Percentiles rank a stretch among this genome's conserved stretches.
These are phyloP conservation scores for Paramecium octaurelia DNA, from an alignment of 73 alveolate species.

Conservation along the genomic window DNA sequence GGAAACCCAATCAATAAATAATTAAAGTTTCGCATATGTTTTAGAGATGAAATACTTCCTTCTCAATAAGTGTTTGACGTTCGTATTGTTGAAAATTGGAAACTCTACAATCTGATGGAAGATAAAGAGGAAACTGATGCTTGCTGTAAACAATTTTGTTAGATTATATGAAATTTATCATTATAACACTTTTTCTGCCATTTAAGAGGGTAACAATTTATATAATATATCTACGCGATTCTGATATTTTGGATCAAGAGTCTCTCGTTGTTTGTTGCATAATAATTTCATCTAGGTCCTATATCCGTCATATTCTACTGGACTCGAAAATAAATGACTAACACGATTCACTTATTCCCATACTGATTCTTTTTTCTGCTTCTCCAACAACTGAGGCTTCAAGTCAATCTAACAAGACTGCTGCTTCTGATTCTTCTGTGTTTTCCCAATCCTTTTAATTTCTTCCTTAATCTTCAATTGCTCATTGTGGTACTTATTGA, in stretches of 20 bases:
- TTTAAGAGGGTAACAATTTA: neutral
- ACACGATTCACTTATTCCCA: neutral
- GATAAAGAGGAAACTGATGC: neutral
- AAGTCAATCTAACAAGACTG: neutral
- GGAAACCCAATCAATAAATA: neutral
- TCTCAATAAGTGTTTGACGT: neutral
- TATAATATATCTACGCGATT: neutral
- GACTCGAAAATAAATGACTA: neutral
- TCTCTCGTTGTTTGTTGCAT: neutral
- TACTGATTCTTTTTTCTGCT: neutral
- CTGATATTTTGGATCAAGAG: neutral
- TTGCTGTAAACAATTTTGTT: neutral
- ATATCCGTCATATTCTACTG: neutral
- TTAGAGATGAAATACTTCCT: slow-evolving; percentile 6
- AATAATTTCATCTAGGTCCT: neutral
- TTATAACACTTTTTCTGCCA: neutral
- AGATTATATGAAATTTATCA: neutral
- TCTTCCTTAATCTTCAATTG: neutral
- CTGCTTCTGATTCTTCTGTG: neutral
- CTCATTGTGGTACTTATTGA: neutral
- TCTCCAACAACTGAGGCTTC: neutral
- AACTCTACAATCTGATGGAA: neutral
- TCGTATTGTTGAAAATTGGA: neutral
- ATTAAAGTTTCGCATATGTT: neutral
- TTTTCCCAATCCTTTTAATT: neutral